A percentile compares a stretch with the other conserved stretches of the same genome.
These are phyloP conservation scores for Aotearoamyces nothofagi DNA, from an alignment of 2,329 filamentous ascomycete genomes.

Conservation along the genomic window DNA sequence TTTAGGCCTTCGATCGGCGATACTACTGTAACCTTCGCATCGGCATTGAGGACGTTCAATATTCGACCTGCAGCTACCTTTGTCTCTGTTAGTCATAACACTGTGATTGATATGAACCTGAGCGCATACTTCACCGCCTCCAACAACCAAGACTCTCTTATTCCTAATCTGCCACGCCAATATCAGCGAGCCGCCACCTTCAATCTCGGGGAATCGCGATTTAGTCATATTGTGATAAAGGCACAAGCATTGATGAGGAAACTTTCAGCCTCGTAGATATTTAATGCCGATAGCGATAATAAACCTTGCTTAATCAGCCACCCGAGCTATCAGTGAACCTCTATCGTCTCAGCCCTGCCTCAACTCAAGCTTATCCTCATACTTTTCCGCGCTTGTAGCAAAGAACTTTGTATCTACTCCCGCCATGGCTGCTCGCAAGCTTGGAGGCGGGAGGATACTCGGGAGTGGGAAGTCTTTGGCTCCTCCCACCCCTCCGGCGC, in stretches of 20 bases:
- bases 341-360: too few relatives aligned
- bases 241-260: too few relatives aligned
- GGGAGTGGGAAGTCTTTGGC: slow-evolving; percentile 75
- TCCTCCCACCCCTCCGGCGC: slow-evolving; percentile 36
- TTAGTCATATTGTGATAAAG: too few relatives aligned
- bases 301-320: too few relatives aligned
- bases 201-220: slow-evolving; percentile 55
- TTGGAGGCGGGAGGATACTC: slow-evolving; percentile 84
- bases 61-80: slow-evolving; percentile 94
- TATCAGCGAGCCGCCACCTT: slow-evolving; percentile 85
- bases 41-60: slow-evolving; percentile 85
- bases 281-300: too few relatives aligned
- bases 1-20: slow-evolving; percentile 70
- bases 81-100: slow-evolving; percentile 9
- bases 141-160: slow-evolving; percentile 82
- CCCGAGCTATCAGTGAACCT: too few relatives aligned
- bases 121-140: slow-evolving; percentile 69
- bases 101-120: neutral
- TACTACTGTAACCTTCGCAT: slow-evolving; percentile 77
- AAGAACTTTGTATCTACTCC: slow-evolving; percentile 11
- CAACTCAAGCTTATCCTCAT: too few relatives aligned
- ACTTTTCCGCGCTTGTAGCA: too few relatives aligned
- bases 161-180: slow-evolving; percentile 89
- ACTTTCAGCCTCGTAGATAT: too few relatives aligned
- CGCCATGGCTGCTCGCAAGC: slow-evolving; percentile 66